phyloP scores from a whole-genome alignment of 306 rosid genomes.

The Cercis canadensis region DNA sequence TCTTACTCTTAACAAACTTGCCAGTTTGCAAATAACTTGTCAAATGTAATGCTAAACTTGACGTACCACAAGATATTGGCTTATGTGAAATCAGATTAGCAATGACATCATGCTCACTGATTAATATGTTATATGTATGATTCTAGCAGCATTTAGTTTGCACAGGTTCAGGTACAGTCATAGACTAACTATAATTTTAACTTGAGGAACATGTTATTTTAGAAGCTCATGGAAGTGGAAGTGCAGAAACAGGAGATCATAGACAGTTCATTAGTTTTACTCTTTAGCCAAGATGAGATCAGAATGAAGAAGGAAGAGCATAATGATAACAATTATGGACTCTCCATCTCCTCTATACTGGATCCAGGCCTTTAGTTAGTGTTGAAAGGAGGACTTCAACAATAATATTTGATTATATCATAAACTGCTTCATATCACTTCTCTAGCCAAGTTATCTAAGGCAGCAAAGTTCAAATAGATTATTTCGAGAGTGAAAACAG shows the following conservation, averaged over 20 bases:
- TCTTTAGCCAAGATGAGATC: constrained; percentile 8
- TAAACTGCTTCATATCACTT: constrained; percentile 11
- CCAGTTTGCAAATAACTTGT: not conserved
- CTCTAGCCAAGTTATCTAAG: constrained; percentile 15
- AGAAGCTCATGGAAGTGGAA: constrained; percentile 24
- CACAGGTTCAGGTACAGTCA: constrained; percentile 29
- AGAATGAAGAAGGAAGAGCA: not conserved
- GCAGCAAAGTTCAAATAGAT: constrained; percentile 25
- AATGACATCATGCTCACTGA: constrained; percentile 17
- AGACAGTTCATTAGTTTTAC: not conserved
- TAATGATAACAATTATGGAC: not conserved
- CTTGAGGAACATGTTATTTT: constrained; percentile 20
- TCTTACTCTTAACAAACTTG: constrained; percentile 28
- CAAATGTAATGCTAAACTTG: constrained; percentile 2
- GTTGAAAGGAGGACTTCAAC: constrained; percentile 31
- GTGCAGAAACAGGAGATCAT: constrained; percentile 14
- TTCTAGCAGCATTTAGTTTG: constrained; percentile 22
- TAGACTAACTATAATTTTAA: not conserved
- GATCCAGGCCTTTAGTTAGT: constrained; percentile 19
- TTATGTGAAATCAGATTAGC: constrained; percentile 27
- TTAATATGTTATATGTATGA: too few relatives aligned
- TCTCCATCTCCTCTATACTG: not conserved
- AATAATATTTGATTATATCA: constrained; percentile 15
- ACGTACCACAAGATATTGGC: constrained; percentile 29
- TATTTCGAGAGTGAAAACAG: not conserved